phyloP scores from a whole-genome alignment of 192 early-diverging fungal species.

The Gonapodya sp. region DNA sequence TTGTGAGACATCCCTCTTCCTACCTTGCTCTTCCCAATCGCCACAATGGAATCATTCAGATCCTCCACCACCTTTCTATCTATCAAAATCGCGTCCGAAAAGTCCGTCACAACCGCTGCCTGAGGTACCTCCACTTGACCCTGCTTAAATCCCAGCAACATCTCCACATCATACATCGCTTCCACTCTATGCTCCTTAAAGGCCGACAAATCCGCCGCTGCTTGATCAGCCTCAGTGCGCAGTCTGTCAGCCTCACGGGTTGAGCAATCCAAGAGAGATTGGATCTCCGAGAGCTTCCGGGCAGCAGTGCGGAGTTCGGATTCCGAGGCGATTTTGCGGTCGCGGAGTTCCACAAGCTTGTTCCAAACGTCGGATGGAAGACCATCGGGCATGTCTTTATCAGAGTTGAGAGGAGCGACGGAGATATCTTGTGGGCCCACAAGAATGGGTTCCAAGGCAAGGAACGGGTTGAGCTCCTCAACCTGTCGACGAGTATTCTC shows the following conservation, averaged over 20 bases:
- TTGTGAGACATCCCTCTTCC: background rate
- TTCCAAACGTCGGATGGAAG: constrained; percentile 31
- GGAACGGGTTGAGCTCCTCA: constrained; percentile 24
- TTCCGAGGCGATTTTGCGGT: constrained; percentile 30
- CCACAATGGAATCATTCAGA: constrained; percentile 38
- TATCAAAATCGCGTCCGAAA: constrained; percentile 37
- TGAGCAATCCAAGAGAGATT: constrained; percentile 28
- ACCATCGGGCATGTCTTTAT: constrained; percentile 35
- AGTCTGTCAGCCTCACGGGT: constrained; percentile 35
- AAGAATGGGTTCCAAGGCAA: constrained; percentile 13
- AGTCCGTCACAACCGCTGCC: constrained; percentile 49
- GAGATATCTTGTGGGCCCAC: constrained; percentile 15
- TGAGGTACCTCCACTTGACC: constrained; percentile 53
- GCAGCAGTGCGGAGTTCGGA: constrained; percentile 22
- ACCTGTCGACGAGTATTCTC: constrained; percentile 13
- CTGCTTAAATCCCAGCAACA: constrained; percentile 46
- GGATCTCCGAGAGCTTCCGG: constrained; percentile 25
- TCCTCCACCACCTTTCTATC: constrained; percentile 39
- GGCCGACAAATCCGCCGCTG: constrained; percentile 28
- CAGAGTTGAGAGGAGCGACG: constrained; percentile 16
- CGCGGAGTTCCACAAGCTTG: constrained; percentile 37
- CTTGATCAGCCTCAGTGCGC: constrained; percentile 31
- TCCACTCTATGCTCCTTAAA: constrained; percentile 45
- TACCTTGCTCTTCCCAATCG: constrained; percentile 35
- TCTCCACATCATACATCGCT: constrained; percentile 41